Conservation (phyloP, 768 basidiomycete species). For the Floccularia luteovirens region DNA sequence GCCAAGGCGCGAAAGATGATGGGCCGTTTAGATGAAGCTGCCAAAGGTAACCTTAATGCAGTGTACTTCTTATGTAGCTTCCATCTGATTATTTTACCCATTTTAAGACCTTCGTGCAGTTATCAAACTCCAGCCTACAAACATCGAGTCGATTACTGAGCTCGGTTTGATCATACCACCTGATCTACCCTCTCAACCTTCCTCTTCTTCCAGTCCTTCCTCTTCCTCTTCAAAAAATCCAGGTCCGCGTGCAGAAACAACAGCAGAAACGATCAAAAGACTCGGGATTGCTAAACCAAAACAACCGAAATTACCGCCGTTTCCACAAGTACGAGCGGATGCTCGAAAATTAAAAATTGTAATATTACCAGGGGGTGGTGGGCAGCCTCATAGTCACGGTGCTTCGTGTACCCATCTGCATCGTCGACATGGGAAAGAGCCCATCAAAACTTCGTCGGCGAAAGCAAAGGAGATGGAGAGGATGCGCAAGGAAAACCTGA, state of each 20-base stretch:
- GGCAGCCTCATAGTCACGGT: slow-evolving; percentile 11
- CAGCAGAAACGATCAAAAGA: slow-evolving; percentile 15
- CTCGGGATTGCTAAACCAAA: slow-evolving; percentile 33
- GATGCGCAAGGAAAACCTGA: slow-evolving; percentile 35
- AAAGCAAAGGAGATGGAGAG: slow-evolving; percentile 21
- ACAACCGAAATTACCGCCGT: slow-evolving; percentile 40
- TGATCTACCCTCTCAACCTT: slow-evolving; percentile 5
- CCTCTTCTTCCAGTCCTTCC: slow-evolving; percentile 8
- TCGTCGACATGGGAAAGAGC: slow-evolving; percentile 16
- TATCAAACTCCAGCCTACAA: slow-evolving; percentile 56
- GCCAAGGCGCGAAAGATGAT: slow-evolving; percentile 62
- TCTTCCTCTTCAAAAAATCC: slow-evolving; percentile 17
- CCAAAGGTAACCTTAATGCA: slow-evolving; percentile 35
- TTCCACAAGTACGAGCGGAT: slow-evolving; percentile 42
- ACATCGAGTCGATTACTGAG: slow-evolving; percentile 53
- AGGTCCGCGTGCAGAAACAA: slow-evolving; percentile 9
- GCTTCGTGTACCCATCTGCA: neutral
- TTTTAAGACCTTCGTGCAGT: slow-evolving; percentile 51
- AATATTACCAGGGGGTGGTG: slow-evolving; percentile 30
- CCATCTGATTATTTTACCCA: neutral
- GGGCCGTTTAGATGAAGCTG: slow-evolving; percentile 46
- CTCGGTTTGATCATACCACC: slow-evolving; percentile 33
- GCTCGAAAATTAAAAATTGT: slow-evolving; percentile 47
- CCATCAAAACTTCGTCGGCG: slow-evolving; percentile 20
- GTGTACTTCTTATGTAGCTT: neutral